These are phyloP conservation scores for Thalassiosira mediterranea DNA, from an alignment of 352 stramenopile species.

Conservation along the genomic window DNA sequence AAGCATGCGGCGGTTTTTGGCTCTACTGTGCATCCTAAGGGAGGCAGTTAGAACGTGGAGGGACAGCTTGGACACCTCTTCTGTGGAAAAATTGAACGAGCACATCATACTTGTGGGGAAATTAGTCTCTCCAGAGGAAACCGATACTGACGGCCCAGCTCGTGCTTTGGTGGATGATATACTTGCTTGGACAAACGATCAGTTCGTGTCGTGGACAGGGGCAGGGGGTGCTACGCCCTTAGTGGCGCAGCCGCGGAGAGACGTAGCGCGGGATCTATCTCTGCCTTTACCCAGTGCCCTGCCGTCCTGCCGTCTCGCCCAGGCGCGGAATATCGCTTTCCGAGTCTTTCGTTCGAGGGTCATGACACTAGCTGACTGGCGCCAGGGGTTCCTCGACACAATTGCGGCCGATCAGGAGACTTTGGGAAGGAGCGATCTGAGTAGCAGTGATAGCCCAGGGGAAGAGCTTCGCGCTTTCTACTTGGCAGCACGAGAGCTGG, in stretches of 20 bases:
- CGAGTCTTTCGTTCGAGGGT: slow-evolving; percentile 42
- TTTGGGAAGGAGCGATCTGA: neutral
- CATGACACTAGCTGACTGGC: slow-evolving; percentile 46
- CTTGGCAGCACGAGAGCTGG: slow-evolving; percentile 46
- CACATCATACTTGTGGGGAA: slow-evolving; percentile 44
- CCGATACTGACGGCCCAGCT: slow-evolving; percentile 8
- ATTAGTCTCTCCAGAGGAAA: slow-evolving; percentile 11
- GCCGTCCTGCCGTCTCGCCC: slow-evolving; percentile 8
- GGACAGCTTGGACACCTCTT: neutral
- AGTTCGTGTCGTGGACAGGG: slow-evolving; percentile 10
- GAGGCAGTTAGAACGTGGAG: slow-evolving; percentile 10
- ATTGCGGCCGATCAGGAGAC: slow-evolving; percentile 6
- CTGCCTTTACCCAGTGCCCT: slow-evolving; percentile 1
- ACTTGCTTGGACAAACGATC: slow-evolving; percentile 19
- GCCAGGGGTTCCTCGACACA: slow-evolving; percentile 47
- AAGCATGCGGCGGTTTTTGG: slow-evolving; percentile 20
- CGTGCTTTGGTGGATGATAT: slow-evolving; percentile 34
- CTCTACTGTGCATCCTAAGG: slow-evolving; percentile 26
- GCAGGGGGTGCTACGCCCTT: slow-evolving; percentile 2
- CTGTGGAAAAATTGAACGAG: slow-evolving; percentile 35
- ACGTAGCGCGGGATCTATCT: slow-evolving; percentile 39
- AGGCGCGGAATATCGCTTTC: slow-evolving; percentile 35
- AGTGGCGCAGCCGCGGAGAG: slow-evolving; percentile 34
- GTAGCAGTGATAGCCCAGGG: neutral
- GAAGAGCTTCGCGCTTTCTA: slow-evolving; percentile 45